These are phyloP conservation scores for Lactarius pseudohatsudake DNA, from an alignment of 768 basidiomycete species.

Conservation along the genomic window DNA sequence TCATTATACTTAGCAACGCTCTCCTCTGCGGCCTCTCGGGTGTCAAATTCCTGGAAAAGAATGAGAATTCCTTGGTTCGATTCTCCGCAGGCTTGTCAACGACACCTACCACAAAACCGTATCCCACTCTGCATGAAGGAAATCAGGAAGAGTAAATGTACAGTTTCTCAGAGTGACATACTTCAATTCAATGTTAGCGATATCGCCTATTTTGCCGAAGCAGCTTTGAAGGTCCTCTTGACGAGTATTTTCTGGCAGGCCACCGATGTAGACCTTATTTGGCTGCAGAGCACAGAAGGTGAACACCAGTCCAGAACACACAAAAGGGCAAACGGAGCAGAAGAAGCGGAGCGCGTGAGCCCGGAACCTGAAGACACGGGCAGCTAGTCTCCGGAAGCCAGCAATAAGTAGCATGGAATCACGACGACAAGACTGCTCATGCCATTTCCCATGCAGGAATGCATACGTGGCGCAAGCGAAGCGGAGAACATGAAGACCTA, in stretches of 20 bases:
- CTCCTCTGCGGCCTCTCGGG: constrained; percentile 76
- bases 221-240: constrained; percentile 83
- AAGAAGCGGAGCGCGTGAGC: constrained; percentile 46
- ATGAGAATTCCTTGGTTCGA: background rate
- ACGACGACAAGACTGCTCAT: constrained; percentile 26
- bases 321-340: constrained; percentile 42
- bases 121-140: constrained; percentile 60
- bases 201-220: constrained; percentile 81
- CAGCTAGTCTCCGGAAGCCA: constrained; percentile 29
- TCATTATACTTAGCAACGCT: constrained; percentile 87
- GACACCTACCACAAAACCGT: constrained; percentile 86
- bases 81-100: background rate
- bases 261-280: constrained; percentile 92
- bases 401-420: constrained; percentile 32
- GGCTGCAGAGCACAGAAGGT: constrained; percentile 72
- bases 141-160: constrained; percentile 21
- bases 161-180: constrained; percentile 39
- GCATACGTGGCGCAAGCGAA: constrained; percentile 31
- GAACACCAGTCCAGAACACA: constrained; percentile 56
- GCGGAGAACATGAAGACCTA: constrained; percentile 54
- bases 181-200: constrained; percentile 81
- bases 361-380: constrained; percentile 39
- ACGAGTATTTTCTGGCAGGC: constrained; percentile 82
- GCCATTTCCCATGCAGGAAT: constrained; percentile 31
- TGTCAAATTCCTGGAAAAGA: constrained; percentile 72